Percentiles rank a stretch among this genome's conserved stretches.
Evolutionary conservation across 1,139 yeast species (phyloP).

Genomic region (Magnusiomyces ingens): DNA sequence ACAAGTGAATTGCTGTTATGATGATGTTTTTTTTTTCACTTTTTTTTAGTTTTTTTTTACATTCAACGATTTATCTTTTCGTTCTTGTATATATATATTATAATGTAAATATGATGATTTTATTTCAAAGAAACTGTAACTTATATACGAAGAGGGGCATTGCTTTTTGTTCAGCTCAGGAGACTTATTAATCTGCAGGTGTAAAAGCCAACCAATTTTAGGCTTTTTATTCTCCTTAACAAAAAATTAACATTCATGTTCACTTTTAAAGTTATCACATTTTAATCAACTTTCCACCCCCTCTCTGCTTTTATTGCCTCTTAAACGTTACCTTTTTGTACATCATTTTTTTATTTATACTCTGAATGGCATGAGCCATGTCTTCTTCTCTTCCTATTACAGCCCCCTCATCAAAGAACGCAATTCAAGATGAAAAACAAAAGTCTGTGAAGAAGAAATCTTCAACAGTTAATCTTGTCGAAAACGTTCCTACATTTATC

Average conservation of each 20-base stretch:
- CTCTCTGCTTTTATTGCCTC: background rate
- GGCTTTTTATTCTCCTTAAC: no score
- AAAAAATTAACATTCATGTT: no score
- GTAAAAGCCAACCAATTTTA: no score
- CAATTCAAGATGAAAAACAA: background rate
- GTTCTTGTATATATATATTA: background rate
- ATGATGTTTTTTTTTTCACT: background rate
- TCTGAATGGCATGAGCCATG: background rate
- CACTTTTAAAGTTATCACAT: no score
- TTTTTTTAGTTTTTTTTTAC: background rate
- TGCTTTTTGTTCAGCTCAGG: no score
- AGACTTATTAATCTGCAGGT: no score
- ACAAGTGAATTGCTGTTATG: background rate
- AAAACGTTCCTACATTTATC: conserved; percentile 31
- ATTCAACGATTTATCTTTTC: background rate
- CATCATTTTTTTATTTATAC: background rate
- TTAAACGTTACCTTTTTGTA: background rate
- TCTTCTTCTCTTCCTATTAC: background rate
- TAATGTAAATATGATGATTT: no score
- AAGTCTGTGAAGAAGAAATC: conserved; percentile 3
- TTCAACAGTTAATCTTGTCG: conserved; percentile 9
- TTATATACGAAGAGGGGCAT: no score
- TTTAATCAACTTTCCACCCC: background rate
- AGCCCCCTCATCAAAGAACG: background rate
- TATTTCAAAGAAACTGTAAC: no score